Evolutionary conservation across 305 asterid genomes (phyloP), one percentile per base, ranked within the genome.

Genomic region (Fraxinus greggii): DNA sequence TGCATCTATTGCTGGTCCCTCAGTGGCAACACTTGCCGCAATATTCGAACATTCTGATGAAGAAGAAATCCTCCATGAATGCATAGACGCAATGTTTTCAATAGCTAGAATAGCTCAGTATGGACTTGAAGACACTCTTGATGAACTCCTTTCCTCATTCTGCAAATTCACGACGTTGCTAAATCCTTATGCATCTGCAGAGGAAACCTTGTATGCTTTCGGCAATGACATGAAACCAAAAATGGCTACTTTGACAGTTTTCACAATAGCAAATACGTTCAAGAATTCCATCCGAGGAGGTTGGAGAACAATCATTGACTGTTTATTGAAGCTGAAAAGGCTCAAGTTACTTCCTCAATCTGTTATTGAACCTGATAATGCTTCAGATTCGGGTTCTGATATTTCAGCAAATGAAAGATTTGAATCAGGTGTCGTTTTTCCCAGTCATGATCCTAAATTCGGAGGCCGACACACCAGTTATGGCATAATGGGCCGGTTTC

Each of bases 241-340:
- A 85, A 92, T 94, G 97, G 99, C 99, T 0, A 91, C 97, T 42
- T 85, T 95, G 7, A 94, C 98, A 0, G 93, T 94, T 81, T 95
- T 95, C 88, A 93, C 97, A 23, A 87, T 94, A 7, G 95, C 93
- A 5, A 94, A 95, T 70, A 87, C 90, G 29, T 95, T 95, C 88
- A 95, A 92, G 81, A 90, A 89, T 51, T 92, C 97, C 12, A 87
- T 95, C 33, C 79, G 90, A 83, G 97, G 95, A 2, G 98, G 94
- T 19, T 95, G 99, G 99, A 92, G 98, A 82, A 93, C 93, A 38
- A 92, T 95, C 80, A 80, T 95, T 8, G 99, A 95, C 19, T 95
- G 99, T 85, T 83, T 95, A 38, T 86, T 95, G 88, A 95, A 94
- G 89, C 99, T 95, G 85, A 93, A 89, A 83, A 89, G 89, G 89